phyloP scores from a whole-genome alignment of 768 basidiomycete genomes.

The Termitomyces sp. region DNA sequence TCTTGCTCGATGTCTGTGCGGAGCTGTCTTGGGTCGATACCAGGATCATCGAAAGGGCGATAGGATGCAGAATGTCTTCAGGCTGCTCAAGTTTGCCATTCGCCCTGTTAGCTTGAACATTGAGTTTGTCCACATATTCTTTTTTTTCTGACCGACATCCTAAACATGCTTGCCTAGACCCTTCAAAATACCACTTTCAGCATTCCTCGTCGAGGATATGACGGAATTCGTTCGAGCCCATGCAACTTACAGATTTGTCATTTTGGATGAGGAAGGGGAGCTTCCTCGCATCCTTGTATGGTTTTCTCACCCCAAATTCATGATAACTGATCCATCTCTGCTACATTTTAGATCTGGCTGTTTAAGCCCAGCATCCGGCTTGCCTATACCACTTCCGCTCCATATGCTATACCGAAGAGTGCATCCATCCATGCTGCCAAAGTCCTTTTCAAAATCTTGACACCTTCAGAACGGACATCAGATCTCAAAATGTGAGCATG shows the following conservation, averaged over 20 bases:
- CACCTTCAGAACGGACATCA: slow-evolving; percentile 50
- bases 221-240: slow-evolving; percentile 88
- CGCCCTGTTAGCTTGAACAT: slow-evolving; percentile 60
- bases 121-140: slow-evolving; percentile 50
- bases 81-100: slow-evolving; percentile 83
- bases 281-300: slow-evolving; percentile 75
- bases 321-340: neutral
- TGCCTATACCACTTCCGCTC: slow-evolving; percentile 60
- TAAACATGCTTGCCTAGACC: slow-evolving; percentile 28
- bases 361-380: slow-evolving; percentile 89
- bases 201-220: slow-evolving; percentile 93
- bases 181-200: slow-evolving; percentile 65
- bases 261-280: slow-evolving; percentile 86
- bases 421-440: slow-evolving; percentile 73
- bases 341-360: slow-evolving; percentile 74
- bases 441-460: slow-evolving; percentile 80
- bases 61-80: slow-evolving; percentile 46
- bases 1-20: slow-evolving; percentile 74
- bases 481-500: slow-evolving; percentile 54
- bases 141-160: neutral
- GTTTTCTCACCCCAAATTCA: slow-evolving; percentile 5
- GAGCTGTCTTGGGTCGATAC: slow-evolving; percentile 75
- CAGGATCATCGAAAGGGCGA: slow-evolving; percentile 45
- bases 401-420: slow-evolving; percentile 58
- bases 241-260: slow-evolving; percentile 88